phyloP scores from a whole-genome alignment of 768 basidiomycete species.

The Asterophora parasitica region DNA sequence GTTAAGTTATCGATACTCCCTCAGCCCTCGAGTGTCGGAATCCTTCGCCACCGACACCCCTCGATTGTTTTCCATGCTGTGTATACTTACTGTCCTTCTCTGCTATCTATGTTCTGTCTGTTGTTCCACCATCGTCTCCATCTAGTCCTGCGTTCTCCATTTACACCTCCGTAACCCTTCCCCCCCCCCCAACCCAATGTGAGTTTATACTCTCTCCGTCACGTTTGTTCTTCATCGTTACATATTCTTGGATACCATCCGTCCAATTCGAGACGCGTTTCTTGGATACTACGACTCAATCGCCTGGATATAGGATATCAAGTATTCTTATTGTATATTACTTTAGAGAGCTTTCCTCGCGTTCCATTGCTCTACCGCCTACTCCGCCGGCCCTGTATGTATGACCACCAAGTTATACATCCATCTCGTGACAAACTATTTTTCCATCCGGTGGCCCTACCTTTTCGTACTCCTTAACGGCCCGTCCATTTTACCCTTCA shows the following conservation, averaged over 20 bases:
- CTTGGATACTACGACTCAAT: constrained; percentile 11
- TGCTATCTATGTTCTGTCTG: neutral
- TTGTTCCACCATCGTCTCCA: neutral
- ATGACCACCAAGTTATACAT: constrained; percentile 12
- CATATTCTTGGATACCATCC: constrained; percentile 2
- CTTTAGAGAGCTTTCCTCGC: constrained; percentile 7
- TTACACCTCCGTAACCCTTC: neutral
- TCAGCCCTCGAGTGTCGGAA: neutral
- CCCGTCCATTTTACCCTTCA: constrained; percentile 5
- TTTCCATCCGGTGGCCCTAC: constrained; percentile 4
- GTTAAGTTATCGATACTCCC: neutral
- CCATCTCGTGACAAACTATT: constrained; percentile 5
- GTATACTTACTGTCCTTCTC: neutral
- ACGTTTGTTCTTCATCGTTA: constrained; percentile 11
- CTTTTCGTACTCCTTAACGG: constrained; percentile 2
- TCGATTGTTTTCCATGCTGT: constrained; percentile 6
- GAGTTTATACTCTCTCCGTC: constrained; percentile 11
- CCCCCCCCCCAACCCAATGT: neutral
- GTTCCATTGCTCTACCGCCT: neutral
- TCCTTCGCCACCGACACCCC: no score
- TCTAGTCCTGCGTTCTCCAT: neutral
- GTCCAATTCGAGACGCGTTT: constrained; percentile 9
- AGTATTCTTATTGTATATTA: constrained; percentile 22
- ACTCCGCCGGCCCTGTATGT: constrained; percentile 11
- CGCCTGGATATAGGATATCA: constrained; percentile 9